Evolutionary conservation across 345 rosid species (phyloP).

Genomic region (Boechera stricta): DNA sequence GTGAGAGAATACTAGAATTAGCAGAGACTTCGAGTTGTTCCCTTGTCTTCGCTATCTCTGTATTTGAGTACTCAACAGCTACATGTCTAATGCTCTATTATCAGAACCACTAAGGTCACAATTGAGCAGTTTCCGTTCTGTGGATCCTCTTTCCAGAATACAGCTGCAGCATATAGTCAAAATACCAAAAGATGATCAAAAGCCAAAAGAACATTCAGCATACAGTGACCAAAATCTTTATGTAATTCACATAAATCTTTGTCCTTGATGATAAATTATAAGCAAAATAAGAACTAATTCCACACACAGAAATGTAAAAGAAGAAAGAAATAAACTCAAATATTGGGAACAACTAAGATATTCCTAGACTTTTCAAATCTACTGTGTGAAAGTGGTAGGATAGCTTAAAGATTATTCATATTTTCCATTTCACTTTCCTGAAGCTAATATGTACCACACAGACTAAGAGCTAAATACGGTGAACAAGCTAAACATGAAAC

Average conservation of each 20-base stretch:
- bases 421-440: background rate
- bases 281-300: background rate
- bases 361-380: background rate
- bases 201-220: background rate
- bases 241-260: background rate
- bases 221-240: background rate
- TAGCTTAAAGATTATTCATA: background rate
- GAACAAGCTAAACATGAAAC: background rate
- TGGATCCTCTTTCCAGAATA: slow-evolving; percentile 16
- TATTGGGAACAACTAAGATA: background rate
- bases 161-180: slow-evolving; percentile 28
- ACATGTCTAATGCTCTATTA: slow-evolving; percentile 2
- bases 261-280: background rate
- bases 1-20: slow-evolving; percentile 33
- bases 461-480: background rate
- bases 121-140: slow-evolving; percentile 15
- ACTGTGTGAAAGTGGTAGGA: too few relatives aligned
- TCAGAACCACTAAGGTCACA: slow-evolving; percentile 4
- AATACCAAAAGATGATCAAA: slow-evolving; percentile 11
- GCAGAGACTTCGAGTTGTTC: slow-evolving; percentile 26
- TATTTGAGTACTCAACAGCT: slow-evolving; percentile 1
- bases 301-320: background rate
- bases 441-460: background rate
- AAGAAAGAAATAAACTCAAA: background rate
- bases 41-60: slow-evolving; percentile 2